A percentile compares a stretch with the other conserved stretches of the same genome.
phyloP scores from a whole-genome alignment of 2,329 filamentous ascomycete genomes.

The Diaporthe aspalathi region DNA sequence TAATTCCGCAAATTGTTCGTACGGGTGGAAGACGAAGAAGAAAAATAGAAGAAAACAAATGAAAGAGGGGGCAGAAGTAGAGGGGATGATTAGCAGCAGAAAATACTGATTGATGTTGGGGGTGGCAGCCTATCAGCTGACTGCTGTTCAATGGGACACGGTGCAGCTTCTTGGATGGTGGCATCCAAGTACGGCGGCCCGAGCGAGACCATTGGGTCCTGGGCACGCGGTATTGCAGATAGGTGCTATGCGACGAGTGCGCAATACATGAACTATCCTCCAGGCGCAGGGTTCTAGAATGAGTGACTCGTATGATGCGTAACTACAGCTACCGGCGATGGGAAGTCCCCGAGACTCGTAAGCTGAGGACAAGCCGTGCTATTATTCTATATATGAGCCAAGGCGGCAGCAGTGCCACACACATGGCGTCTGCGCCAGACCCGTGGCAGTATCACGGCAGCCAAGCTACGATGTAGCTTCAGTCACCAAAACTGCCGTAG shows the following conservation, averaged over 20 bases:
- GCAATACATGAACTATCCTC: conserved; percentile 31
- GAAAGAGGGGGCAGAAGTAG: background rate
- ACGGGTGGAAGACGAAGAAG: conserved; percentile 10
- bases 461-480: background rate
- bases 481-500: background rate
- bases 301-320: background rate
- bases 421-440: too few relatives aligned
- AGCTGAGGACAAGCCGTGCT: background rate
- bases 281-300: background rate
- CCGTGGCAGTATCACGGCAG: too few relatives aligned
- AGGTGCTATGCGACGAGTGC: conserved; percentile 20
- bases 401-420: too few relatives aligned
- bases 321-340: background rate
- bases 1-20: conserved; percentile 20
- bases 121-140: conserved; percentile 20
- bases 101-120: background rate
- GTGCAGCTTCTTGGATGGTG: conserved; percentile 22
- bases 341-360: background rate
- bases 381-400: background rate
- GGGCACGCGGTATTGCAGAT: conserved; percentile 23
- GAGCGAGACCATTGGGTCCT: conserved; percentile 23
- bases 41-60: conserved; percentile 2
- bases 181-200: conserved; percentile 5
- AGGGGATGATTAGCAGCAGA: conserved; percentile 2
- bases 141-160: conserved; percentile 25